phyloP scores from a whole-genome alignment of 179 eudicot genomes.

The Nepenthes alata region DNA sequence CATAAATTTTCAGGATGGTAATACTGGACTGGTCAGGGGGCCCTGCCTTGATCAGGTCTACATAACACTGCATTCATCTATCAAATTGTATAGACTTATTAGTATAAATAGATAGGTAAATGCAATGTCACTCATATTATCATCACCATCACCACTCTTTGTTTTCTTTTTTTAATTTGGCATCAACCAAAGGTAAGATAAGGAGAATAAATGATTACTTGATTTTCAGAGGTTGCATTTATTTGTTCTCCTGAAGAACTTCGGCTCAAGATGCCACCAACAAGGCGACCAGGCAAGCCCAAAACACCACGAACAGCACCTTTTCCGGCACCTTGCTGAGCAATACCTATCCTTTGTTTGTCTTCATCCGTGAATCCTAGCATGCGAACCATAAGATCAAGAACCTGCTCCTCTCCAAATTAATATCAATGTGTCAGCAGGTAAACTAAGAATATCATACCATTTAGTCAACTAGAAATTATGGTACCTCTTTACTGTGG shows the following conservation, averaged over 20 bases:
- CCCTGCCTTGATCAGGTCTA: too few relatives aligned
- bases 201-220: constrained; percentile 25
- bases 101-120: too few relatives aligned
- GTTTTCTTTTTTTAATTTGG: too few relatives aligned
- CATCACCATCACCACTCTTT: too few relatives aligned
- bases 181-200: background rate
- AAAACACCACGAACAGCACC: constrained; percentile 94
- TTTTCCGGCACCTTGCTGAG: constrained; percentile 87
- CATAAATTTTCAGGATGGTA: too few relatives aligned
- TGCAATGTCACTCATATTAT: too few relatives aligned
- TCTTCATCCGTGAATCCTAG: constrained; percentile 96
- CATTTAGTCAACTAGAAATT: background rate
- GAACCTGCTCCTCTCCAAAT: constrained; percentile 43
- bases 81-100: too few relatives aligned
- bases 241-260: constrained; percentile 37
- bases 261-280: constrained; percentile 87
- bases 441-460: background rate
- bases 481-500: constrained; percentile 87
- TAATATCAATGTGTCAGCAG: constrained; percentile 9
- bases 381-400: constrained; percentile 97
- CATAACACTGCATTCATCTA: too few relatives aligned
- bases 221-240: constrained; percentile 54
- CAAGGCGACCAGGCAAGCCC: constrained; percentile 92
- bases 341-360: constrained; percentile 83
- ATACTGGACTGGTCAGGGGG: too few relatives aligned